These are phyloP conservation scores for Pseudophaeomoniella oleicola DNA, from an alignment of 2,329 filamentous ascomycete genomes.

Conservation along the genomic window DNA sequence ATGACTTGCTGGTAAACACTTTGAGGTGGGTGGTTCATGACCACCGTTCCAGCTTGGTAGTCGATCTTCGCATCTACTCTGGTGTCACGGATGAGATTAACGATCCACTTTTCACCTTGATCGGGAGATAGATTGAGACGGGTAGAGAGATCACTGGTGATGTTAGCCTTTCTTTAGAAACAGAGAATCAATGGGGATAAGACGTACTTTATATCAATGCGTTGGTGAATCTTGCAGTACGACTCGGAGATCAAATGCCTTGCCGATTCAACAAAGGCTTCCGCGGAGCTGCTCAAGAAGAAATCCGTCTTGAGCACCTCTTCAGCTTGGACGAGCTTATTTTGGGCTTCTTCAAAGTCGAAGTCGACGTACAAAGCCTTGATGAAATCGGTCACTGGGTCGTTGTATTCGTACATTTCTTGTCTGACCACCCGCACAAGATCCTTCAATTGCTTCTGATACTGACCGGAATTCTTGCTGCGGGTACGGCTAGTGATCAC, in stretches of 20 bases:
- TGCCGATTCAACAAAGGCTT: constrained; percentile 84
- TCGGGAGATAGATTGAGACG: constrained; percentile 83
- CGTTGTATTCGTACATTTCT: constrained; percentile 93
- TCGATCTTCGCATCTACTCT: constrained; percentile 98
- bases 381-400: constrained; percentile 92
- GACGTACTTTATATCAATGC: constrained; percentile 81
- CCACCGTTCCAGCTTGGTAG: constrained; percentile 93
- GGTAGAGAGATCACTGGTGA: constrained; percentile 61
- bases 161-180: constrained; percentile 4
- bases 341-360: constrained; percentile 92
- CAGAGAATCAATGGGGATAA: constrained; percentile 1
- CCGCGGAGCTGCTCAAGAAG: constrained; percentile 75
- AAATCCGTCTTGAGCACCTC: constrained; percentile 87
- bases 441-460: constrained; percentile 99
- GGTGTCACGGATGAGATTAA: constrained; percentile 96
- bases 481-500: constrained; percentile 87
- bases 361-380: constrained; percentile 93
- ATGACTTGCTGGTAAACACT: constrained; percentile 99
- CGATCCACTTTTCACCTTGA: constrained; percentile 99
- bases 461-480: constrained; percentile 64
- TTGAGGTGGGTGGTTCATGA: constrained; percentile 98
- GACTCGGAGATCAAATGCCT: constrained; percentile 94
- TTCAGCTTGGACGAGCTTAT: constrained; percentile 74
- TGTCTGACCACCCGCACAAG: constrained; percentile 89
- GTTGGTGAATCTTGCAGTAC: constrained; percentile 99